phyloP scores from a whole-genome alignment of 176 grass and related monocot genomes.

The Hyparrhenia diplandra region DNA sequence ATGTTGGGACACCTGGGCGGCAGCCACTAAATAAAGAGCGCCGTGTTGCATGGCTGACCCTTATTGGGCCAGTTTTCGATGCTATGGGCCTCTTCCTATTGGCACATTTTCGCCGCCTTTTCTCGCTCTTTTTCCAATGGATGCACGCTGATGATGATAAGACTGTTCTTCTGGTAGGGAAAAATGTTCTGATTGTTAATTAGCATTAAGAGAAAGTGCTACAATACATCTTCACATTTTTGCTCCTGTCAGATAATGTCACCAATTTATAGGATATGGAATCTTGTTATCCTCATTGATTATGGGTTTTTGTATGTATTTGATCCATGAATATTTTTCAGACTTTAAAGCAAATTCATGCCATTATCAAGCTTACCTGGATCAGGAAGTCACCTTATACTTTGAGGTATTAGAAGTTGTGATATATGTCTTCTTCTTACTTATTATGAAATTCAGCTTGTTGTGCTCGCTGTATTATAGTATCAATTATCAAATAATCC shows the following conservation, averaged over 20 bases:
- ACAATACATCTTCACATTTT: not conserved
- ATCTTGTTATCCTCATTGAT: not conserved
- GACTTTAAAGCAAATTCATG: constrained; percentile 60
- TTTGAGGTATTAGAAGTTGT: constrained; percentile 44
- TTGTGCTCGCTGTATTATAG: not conserved
- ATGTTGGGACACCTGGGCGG: constrained; percentile 83
- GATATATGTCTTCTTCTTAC: not conserved
- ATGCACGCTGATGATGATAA: constrained; percentile 88
- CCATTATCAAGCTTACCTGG: constrained; percentile 79
- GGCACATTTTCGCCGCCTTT: constrained; percentile 81
- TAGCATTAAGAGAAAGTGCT: not conserved
- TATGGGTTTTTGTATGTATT: not conserved
- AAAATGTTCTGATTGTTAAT: not conserved
- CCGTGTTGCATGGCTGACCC: constrained; percentile 63
- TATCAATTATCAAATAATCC: not conserved
- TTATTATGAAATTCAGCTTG: not conserved
- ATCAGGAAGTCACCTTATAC: constrained; percentile 75
- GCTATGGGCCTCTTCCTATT: constrained; percentile 86
- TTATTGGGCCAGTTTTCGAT: constrained; percentile 72
- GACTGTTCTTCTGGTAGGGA: constrained; percentile 67
- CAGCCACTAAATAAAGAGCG: constrained; percentile 76
- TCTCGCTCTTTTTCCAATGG: constrained; percentile 88
- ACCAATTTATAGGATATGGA: not conserved
- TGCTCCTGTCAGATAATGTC: not conserved
- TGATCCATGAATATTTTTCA: constrained; percentile 16